These are phyloP conservation scores for Daldinia caldariorum DNA, from an alignment of 495 filamentous ascomycete species.

Conservation along the genomic window DNA sequence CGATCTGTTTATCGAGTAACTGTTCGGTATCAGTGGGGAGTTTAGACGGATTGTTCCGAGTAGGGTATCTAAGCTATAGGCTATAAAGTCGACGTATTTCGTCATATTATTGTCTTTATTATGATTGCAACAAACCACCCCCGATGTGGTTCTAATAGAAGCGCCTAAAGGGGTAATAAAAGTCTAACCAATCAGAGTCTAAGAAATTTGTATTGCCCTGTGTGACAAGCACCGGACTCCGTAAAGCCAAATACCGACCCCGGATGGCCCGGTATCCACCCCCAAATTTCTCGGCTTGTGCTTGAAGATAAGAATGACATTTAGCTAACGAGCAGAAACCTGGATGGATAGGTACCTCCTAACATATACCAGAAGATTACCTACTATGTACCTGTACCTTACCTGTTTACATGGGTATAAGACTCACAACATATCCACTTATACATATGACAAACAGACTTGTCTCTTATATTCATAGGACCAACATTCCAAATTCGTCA, in stretches of 20 bases:
- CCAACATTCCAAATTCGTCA: not conserved
- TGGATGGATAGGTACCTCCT: not conserved
- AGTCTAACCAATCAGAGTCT: not conserved
- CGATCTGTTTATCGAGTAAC: not conserved
- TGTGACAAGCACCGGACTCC: not conserved
- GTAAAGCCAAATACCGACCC: not conserved
- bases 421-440: not conserved
- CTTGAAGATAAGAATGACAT: not conserved
- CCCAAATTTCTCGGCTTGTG: not conserved
- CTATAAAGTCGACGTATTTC: too few relatives aligned
- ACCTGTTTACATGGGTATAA: not conserved
- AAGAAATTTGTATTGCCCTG: not conserved
- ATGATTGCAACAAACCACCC: not conserved
- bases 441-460: not conserved
- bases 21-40: not conserved
- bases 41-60: not conserved
- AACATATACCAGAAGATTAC: too few relatives aligned
- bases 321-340: not conserved
- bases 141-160: not conserved
- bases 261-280: conserved; percentile 2
- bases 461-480: not conserved
- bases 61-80: too few relatives aligned
- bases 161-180: not conserved
- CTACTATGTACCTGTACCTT: not conserved
- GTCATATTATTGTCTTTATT: not conserved